Evolutionary conservation across 140 eudicot species (phyloP).

Genomic region (Erigeron philadelphicus): DNA sequence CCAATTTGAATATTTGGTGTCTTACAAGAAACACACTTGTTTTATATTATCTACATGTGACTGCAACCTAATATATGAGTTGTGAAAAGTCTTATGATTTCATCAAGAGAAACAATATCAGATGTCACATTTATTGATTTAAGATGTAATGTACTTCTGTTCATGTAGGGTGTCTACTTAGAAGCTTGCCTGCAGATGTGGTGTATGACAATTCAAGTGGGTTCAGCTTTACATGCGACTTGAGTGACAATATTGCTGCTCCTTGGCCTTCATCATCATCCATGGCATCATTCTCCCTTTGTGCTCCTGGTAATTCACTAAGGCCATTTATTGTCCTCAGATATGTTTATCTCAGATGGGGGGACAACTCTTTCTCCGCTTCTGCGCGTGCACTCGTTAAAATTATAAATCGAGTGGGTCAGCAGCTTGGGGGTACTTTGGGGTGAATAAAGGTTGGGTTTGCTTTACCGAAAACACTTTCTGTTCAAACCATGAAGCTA

Average conservation of each 20-base stretch:
- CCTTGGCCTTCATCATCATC: constrained; percentile 98
- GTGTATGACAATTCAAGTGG: constrained; percentile 83
- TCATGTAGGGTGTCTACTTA: constrained; percentile 75
- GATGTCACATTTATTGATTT: not conserved
- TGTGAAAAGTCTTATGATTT: constrained; percentile 2
- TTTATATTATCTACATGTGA: no score
- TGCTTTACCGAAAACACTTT: no score
- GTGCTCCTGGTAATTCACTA: constrained; percentile 77
- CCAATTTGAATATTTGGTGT: no score
- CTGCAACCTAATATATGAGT: no score
- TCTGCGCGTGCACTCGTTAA: no score
- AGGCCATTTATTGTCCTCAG: not conserved
- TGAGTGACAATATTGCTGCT: constrained; percentile 91
- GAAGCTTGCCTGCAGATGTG: constrained; percentile 89
- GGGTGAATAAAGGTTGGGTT: no score
- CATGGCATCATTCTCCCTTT: constrained; percentile 66
- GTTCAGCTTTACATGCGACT: constrained; percentile 79
- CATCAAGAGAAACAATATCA: constrained; percentile 6
- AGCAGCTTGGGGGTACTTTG: no score
- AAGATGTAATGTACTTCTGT: constrained; percentile 4
- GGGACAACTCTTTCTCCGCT: not conserved
- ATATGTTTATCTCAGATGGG: not conserved
- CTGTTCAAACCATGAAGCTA: no score
- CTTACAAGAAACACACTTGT: no score
- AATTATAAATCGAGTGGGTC: no score